Conservation (phyloP, 2,329 filamentous ascomycete genomes). For the Alternaria postmessia region DNA sequence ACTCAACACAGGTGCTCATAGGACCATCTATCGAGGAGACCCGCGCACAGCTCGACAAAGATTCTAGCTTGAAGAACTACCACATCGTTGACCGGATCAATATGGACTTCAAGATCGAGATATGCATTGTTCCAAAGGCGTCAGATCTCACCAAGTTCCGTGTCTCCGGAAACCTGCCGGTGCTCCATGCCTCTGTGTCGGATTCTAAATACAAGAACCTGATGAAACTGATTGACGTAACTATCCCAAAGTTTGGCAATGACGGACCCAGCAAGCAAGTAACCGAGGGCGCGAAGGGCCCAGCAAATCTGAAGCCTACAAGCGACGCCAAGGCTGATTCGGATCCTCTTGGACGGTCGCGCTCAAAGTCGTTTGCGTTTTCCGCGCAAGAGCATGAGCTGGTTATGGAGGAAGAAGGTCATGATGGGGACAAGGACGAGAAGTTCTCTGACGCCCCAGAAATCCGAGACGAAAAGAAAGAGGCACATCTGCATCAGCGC, state of each 20-base stretch:
- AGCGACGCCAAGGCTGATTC: conserved; percentile 38
- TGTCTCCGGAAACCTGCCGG: conserved; percentile 88
- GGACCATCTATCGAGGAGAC: conserved; percentile 92
- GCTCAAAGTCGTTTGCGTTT: conserved; percentile 78
- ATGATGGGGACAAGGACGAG: conserved; percentile 70
- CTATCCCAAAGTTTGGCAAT: conserved; percentile 81
- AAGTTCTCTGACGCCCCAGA: conserved; percentile 73
- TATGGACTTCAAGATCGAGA: conserved; percentile 94
- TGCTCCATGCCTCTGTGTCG: conserved; percentile 89
- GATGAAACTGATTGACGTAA: conserved; percentile 95
- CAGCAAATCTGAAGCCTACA: conserved; percentile 49
- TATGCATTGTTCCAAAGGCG: conserved; percentile 95
- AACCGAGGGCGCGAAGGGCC: conserved; percentile 44
- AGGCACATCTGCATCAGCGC: conserved; percentile 77
- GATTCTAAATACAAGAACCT: conserved; percentile 96
- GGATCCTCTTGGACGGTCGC: conserved; percentile 59
- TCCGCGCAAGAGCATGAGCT: conserved; percentile 76
- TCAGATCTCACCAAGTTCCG: conserved; percentile 91
- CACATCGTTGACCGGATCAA: conserved; percentile 98
- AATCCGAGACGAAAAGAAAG: conserved; percentile 56
- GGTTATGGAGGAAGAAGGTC: conserved; percentile 75
- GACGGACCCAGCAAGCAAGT: conserved; percentile 51
- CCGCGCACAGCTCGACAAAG: conserved; percentile 77
- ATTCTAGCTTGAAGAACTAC: conserved; percentile 73
- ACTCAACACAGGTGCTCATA: conserved; percentile 94